Percentiles rank a stretch among this genome's conserved stretches.
Conservation (phyloP, 768 basidiomycete genomes). For the Clitopilus passeckerianus region DNA sequence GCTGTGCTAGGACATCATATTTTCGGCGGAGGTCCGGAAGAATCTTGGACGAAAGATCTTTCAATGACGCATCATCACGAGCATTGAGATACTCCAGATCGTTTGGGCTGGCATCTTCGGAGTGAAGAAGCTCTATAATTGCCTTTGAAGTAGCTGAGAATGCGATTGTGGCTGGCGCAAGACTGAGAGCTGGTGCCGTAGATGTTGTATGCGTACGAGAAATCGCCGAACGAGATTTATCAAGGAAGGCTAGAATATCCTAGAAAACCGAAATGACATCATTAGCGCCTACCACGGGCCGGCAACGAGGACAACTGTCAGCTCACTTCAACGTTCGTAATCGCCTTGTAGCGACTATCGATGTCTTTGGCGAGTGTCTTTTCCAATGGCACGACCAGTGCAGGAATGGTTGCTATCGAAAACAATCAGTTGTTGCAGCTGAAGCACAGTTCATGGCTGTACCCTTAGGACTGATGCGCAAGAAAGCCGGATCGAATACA, state of each 20-base stretch:
- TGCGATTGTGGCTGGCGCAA: slow-evolving; percentile 81
- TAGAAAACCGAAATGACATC: slow-evolving; percentile 20
- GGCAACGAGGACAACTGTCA: neutral
- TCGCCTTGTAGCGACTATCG: slow-evolving; percentile 76
- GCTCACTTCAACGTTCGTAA: slow-evolving; percentile 69
- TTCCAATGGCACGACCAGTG: slow-evolving; percentile 77
- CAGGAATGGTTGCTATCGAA: slow-evolving; percentile 69
- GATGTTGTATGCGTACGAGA: slow-evolving; percentile 72
- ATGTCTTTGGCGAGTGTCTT: slow-evolving; percentile 65
- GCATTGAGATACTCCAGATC: slow-evolving; percentile 57
- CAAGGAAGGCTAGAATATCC: slow-evolving; percentile 77
- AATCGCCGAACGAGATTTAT: slow-evolving; percentile 69
- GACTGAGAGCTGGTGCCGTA: slow-evolving; percentile 64
- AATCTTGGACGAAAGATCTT: slow-evolving; percentile 36
- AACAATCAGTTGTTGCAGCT: neutral
- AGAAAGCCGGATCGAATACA: slow-evolving; percentile 70
- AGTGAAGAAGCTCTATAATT: slow-evolving; percentile 57
- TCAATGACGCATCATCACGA: slow-evolving; percentile 47
- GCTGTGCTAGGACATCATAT: slow-evolving; percentile 41
- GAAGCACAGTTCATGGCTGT: slow-evolving; percentile 6
- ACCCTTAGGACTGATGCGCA: slow-evolving; percentile 79
- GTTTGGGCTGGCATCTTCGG: slow-evolving; percentile 58
- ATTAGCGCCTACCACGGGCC: neutral
- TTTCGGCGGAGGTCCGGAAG: slow-evolving; percentile 40
- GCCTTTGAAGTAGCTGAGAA: slow-evolving; percentile 47